A percentile compares a stretch with the other conserved stretches of the same genome.
These are phyloP conservation scores for Mycosarcoma mackinlayi DNA, from an alignment of 1,284 basidiomycete species.

Conservation along the genomic window DNA sequence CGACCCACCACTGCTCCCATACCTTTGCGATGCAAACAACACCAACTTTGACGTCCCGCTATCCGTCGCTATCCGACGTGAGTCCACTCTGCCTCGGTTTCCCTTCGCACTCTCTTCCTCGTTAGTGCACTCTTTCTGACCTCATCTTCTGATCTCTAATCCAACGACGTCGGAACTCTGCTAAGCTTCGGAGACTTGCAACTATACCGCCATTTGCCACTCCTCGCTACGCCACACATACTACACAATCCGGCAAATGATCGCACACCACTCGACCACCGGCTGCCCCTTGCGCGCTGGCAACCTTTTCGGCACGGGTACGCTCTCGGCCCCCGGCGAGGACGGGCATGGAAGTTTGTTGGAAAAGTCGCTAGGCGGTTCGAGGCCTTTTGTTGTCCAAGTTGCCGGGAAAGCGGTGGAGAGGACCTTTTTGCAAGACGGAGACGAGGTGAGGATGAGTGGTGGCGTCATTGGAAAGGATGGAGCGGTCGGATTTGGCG, in stretches of 20 bases:
- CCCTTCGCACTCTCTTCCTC: neutral
- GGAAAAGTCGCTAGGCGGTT: conserved; percentile 22
- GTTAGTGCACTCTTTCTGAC: neutral
- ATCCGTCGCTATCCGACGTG: conserved; percentile 21
- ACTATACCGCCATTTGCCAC: conserved; percentile 3
- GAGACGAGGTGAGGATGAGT: conserved; percentile 18
- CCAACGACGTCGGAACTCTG: too few species aligned
- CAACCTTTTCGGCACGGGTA: conserved; percentile 41
- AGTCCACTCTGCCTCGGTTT: neutral
- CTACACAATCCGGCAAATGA: conserved; percentile 43
- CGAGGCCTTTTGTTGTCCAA: conserved; percentile 3
- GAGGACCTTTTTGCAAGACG: conserved; percentile 29
- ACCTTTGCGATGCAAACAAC: conserved; percentile 27
- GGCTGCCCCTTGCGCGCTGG: conserved; percentile 33
- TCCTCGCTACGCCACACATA: conserved; percentile 35
- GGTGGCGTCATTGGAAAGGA: neutral
- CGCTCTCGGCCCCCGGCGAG: conserved; percentile 28
- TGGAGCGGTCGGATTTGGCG: conserved; percentile 25
- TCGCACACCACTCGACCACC: conserved; percentile 46
- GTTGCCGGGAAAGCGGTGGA: conserved; percentile 1
- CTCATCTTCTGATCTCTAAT: too few species aligned
- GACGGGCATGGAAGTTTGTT: conserved; percentile 24
- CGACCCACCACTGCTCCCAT: conserved; percentile 28
- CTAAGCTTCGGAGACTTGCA: neutral
- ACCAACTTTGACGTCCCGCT: conserved; percentile 40